Conservation (phyloP, 768 basidiomycete species). For the Amanita muscaria region DNA sequence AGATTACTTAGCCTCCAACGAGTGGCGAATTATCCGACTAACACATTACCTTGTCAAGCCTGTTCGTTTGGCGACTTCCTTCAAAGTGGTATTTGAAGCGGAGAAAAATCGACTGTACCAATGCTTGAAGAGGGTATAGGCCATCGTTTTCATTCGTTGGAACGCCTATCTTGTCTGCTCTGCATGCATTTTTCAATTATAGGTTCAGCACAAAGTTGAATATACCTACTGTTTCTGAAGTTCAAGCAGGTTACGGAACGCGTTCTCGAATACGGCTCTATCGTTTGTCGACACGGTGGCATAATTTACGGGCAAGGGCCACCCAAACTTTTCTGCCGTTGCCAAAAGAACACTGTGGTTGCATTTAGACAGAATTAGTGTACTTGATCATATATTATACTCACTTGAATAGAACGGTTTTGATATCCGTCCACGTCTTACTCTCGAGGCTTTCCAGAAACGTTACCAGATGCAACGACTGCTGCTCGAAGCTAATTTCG, state of each 20-base stretch:
- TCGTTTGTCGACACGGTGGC: constrained; percentile 36
- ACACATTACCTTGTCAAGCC: constrained; percentile 73
- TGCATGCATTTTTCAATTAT: constrained; percentile 24
- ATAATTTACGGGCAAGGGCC: constrained; percentile 77
- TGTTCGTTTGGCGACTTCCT: constrained; percentile 75
- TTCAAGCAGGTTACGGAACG: constrained; percentile 67
- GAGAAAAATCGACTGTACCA: constrained; percentile 73
- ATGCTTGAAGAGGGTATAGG: constrained; percentile 76
- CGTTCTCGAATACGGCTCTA: constrained; percentile 59
- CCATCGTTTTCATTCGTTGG: constrained; percentile 39
- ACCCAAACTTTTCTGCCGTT: constrained; percentile 68
- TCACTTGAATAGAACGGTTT: constrained; percentile 52
- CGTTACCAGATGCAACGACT: constrained; percentile 47
- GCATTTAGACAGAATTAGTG: constrained; percentile 1
- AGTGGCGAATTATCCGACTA: neutral
- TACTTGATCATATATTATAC: constrained; percentile 16
- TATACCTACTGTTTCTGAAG: constrained; percentile 70
- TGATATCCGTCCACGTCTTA: constrained; percentile 74
- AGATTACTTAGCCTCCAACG: neutral
- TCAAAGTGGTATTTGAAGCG: constrained; percentile 97
- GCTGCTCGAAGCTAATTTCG: constrained; percentile 38
- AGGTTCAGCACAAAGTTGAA: neutral
- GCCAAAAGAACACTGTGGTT: constrained; percentile 47
- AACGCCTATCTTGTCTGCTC: constrained; percentile 42
- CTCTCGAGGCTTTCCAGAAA: constrained; percentile 59